Conservation (phyloP, 2,329 filamentous ascomycete species). For the Coleophoma cylindrospora region DNA sequence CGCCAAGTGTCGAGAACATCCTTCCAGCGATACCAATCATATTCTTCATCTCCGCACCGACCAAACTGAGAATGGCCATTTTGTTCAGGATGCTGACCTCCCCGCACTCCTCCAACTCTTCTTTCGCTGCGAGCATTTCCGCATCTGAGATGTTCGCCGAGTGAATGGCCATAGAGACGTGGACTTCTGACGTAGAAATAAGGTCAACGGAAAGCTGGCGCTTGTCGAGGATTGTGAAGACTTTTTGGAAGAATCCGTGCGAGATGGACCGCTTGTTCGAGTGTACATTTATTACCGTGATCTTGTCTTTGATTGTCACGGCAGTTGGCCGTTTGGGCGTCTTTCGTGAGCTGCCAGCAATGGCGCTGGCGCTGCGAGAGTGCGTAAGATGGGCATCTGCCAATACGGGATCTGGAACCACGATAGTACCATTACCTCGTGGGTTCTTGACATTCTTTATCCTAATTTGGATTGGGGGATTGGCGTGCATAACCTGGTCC, state of each 20-base stretch:
- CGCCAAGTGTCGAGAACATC: conserved; percentile 92
- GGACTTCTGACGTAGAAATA: conserved; percentile 93
- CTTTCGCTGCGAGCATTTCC: conserved; percentile 61
- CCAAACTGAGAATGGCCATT: conserved; percentile 94
- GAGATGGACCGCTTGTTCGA: conserved; percentile 95
- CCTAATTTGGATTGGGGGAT: conserved; percentile 73
- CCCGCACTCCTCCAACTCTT: conserved; percentile 74
- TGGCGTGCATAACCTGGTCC: conserved; percentile 88
- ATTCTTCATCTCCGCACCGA: conserved; percentile 95
- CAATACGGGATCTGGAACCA: conserved; percentile 67
- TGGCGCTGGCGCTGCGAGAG: conserved; percentile 38
- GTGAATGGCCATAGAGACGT: conserved; percentile 95
- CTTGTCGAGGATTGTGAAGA: conserved; percentile 86
- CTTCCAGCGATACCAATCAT: conserved; percentile 90
- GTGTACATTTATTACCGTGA: conserved; percentile 96
- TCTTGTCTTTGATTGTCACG: conserved; percentile 96
- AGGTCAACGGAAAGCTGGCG: conserved; percentile 89
- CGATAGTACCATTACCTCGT: conserved; percentile 70
- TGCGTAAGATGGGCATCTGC: conserved; percentile 48
- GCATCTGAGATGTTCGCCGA: conserved; percentile 62
- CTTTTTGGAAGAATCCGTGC: conserved; percentile 90
- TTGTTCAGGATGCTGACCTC: conserved; percentile 85
- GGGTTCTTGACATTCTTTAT: conserved; percentile 94
- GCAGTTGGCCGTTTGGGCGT: conserved; percentile 75
- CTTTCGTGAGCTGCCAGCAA: conserved; percentile 34